These are phyloP conservation scores for Pseudopyrenochaeta lycopersici DNA, from an alignment of 2,329 filamentous ascomycete species.

Conservation along the genomic window DNA sequence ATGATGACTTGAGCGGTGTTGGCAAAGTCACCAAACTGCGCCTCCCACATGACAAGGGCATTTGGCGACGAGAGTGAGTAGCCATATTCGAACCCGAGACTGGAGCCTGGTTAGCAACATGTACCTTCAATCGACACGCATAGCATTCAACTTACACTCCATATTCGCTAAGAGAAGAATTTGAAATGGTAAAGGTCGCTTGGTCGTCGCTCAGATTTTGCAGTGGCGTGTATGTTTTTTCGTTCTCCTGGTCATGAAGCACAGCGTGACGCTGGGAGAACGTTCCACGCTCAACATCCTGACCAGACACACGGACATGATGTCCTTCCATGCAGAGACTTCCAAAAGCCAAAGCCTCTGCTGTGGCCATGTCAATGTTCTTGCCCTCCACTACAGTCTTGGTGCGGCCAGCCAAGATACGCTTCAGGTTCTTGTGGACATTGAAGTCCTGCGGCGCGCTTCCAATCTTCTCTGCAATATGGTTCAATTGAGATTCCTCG, in stretches of 20 bases:
- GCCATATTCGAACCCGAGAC: slow-evolving; percentile 96
- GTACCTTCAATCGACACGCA: not conserved
- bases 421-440: slow-evolving; percentile 94
- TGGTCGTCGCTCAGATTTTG: slow-evolving; percentile 90
- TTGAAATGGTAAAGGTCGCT: slow-evolving; percentile 94
- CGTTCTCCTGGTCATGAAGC: slow-evolving; percentile 95
- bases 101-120: slow-evolving; percentile 48
- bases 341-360: slow-evolving; percentile 94
- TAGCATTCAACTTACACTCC: slow-evolving; percentile 62
- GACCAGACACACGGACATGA: slow-evolving; percentile 96
- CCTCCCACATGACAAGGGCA: slow-evolving; percentile 98
- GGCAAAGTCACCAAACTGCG: slow-evolving; percentile 99
- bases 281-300: slow-evolving; percentile 99
- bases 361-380: slow-evolving; percentile 97
- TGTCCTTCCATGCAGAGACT: slow-evolving; percentile 90
- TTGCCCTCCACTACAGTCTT: slow-evolving; percentile 93
- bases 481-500: slow-evolving; percentile 74
- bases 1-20: slow-evolving; percentile 99
- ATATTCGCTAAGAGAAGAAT: slow-evolving; percentile 85
- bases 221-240: slow-evolving; percentile 90
- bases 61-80: slow-evolving; percentile 98
- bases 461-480: slow-evolving; percentile 84
- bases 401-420: slow-evolving; percentile 86
- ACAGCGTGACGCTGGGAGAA: slow-evolving; percentile 98
- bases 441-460: slow-evolving; percentile 83